phyloP scores from a whole-genome alignment of 306 rosid species.

The Crataegus laevigata region DNA sequence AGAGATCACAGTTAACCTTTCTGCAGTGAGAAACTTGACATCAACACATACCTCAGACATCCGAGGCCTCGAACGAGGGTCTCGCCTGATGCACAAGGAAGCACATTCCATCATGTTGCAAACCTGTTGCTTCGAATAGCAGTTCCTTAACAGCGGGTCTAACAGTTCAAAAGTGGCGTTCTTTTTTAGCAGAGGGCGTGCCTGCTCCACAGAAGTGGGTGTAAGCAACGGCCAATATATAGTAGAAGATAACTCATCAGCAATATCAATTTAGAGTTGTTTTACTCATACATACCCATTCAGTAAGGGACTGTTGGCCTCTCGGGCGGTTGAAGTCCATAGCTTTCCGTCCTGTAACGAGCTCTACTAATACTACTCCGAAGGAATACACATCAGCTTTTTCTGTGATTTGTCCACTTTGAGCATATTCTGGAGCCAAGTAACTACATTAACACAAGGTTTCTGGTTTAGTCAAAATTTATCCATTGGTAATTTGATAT shows the following conservation, averaged over 20 bases:
- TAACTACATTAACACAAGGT: constrained; percentile 38
- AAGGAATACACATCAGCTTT: constrained; percentile 95
- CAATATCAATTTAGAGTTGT: not conserved
- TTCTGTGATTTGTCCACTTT: constrained; percentile 94
- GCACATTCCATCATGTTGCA: constrained; percentile 70
- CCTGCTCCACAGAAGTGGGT: constrained; percentile 40
- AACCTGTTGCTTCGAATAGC: constrained; percentile 53
- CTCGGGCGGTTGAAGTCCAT: constrained; percentile 67
- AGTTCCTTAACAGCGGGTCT: constrained; percentile 58
- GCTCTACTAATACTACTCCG: constrained; percentile 83
- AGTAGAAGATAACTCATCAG: not conserved
- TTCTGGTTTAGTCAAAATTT: not conserved
- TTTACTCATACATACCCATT: constrained; percentile 57
- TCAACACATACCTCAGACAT: constrained; percentile 73
- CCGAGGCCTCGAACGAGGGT: constrained; percentile 72
- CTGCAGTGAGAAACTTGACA: not conserved
- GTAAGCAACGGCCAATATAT: not conserved
- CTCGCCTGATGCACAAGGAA: constrained; percentile 62
- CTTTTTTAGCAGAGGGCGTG: constrained; percentile 69
- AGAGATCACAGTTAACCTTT: not conserved
- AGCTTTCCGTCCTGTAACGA: constrained; percentile 87
- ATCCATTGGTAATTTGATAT: not conserved
- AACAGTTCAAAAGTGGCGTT: constrained; percentile 43
- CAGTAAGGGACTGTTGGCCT: constrained; percentile 95
- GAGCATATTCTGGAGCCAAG: constrained; percentile 96